Percentiles rank a stretch among this genome's conserved stretches.
These are phyloP conservation scores for Blastosporella zonata DNA, from an alignment of 1,284 basidiomycete species.

Conservation along the genomic window DNA sequence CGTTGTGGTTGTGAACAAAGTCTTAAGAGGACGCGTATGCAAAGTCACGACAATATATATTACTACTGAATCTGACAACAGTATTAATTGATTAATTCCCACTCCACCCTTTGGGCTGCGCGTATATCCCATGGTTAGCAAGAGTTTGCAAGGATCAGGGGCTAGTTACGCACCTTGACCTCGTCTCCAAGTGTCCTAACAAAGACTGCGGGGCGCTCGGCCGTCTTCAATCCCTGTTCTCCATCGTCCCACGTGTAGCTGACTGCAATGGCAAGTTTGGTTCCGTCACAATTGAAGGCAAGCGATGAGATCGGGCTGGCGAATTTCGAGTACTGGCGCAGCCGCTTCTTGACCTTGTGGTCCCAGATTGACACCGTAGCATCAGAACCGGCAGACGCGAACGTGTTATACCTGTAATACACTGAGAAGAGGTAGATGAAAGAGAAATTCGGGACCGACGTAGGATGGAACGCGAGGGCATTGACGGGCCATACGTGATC, in stretches of 20 bases:
- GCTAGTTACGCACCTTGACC: constrained; percentile 44
- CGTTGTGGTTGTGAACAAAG: background rate
- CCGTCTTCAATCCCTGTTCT: constrained; percentile 57
- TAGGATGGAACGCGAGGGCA: constrained; percentile 89
- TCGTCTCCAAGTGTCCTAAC: constrained; percentile 55
- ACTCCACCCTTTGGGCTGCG: constrained; percentile 22
- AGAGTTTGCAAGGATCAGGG: background rate
- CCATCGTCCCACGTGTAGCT: constrained; percentile 90
- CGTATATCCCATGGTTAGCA: background rate
- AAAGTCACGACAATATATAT: constrained; percentile 4
- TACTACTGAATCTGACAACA: background rate
- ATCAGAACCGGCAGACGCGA: constrained; percentile 93
- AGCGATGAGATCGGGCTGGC: constrained; percentile 68
- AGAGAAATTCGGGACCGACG: constrained; percentile 40
- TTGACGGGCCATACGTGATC: constrained; percentile 99
- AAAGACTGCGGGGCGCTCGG: constrained; percentile 44
- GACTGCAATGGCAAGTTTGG: constrained; percentile 76
- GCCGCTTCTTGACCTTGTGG: constrained; percentile 92
- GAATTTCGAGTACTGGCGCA: constrained; percentile 87
- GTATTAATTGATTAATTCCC: constrained; percentile 13
- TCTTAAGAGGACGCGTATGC: background rate
- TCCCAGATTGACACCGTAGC: constrained; percentile 95
- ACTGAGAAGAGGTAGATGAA: constrained; percentile 1
- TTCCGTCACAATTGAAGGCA: constrained; percentile 82
- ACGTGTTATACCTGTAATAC: constrained; percentile 78